Evolutionary conservation across 805 yeast genomes (phyloP).

Genomic region (Starmerella potacharoeniae): DNA sequence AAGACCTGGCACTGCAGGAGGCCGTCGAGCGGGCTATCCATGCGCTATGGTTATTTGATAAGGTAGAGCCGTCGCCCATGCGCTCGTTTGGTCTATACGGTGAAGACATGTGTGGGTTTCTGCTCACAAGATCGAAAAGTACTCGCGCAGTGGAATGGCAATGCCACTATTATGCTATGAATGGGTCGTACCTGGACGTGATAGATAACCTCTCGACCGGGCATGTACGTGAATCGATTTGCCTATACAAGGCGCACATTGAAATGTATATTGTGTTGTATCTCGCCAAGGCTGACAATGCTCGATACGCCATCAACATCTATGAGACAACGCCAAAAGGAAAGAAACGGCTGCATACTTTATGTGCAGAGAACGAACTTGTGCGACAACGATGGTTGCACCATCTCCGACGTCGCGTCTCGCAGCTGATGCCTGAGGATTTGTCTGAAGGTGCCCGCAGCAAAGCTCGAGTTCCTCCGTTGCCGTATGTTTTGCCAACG

Average conservation of each 20-base stretch:
- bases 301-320: conserved; percentile 10
- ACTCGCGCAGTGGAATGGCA: background rate
- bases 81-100: background rate
- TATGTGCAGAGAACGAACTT: conserved; percentile 11
- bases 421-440: background rate
- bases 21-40: conserved; percentile 4
- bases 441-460: background rate
- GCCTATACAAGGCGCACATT: conserved; percentile 1
- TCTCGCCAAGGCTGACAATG: conserved; percentile 10
- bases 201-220: background rate
- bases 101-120: conserved; percentile 9
- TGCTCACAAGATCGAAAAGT: background rate
- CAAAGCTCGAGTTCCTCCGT: background rate
- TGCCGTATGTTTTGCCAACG: background rate
- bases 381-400: conserved; percentile 9
- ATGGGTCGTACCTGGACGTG: conserved; percentile 10
- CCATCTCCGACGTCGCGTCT: conserved; percentile 2
- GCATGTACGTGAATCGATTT: background rate
- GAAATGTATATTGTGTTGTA: background rate
- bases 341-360: background rate
- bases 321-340: background rate
- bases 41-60: conserved; percentile 9
- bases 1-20: background rate
- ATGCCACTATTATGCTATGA: conserved; percentile 2
- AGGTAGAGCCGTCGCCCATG: conserved; percentile 3